These are phyloP conservation scores for Sordariomycetes sp. DNA, from an alignment of 2,329 filamentous ascomycete genomes.

Conservation along the genomic window DNA sequence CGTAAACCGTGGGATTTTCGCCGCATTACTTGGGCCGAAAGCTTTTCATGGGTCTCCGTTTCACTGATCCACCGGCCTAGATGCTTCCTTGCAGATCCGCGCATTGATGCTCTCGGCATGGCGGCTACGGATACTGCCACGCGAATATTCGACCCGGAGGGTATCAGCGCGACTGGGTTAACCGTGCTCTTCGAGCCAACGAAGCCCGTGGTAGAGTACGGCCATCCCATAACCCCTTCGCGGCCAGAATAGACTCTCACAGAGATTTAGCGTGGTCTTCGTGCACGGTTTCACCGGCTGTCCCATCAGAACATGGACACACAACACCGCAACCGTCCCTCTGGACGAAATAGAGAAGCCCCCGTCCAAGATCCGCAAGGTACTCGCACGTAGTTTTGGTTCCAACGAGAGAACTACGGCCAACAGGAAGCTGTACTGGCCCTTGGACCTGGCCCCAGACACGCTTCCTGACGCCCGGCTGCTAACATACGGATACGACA, in stretches of 20 bases:
- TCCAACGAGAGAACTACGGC: too few relatives aligned
- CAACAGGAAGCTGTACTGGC: conserved; percentile 12
- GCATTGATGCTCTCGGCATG: too few relatives aligned
- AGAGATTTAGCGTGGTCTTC: conserved; percentile 9
- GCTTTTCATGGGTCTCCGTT: too few relatives aligned
- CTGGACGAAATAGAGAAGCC: not conserved
- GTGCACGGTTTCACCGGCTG: conserved; percentile 15
- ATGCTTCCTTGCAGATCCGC: too few relatives aligned
- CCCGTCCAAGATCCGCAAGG: not conserved
- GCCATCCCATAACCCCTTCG: too few relatives aligned
- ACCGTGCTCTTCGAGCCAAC: not conserved
- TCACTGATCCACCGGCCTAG: too few relatives aligned
- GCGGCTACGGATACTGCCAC: too few relatives aligned
- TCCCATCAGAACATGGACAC: conserved; percentile 11
- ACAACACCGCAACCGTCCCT: conserved; percentile 5
- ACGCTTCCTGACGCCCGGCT: conserved; percentile 13
- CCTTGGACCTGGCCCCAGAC: conserved; percentile 12
- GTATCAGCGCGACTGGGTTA: too few relatives aligned
- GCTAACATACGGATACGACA: conserved; percentile 19
- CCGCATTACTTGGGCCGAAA: too few relatives aligned
- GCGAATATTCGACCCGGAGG: too few relatives aligned
- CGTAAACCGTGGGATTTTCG: too few relatives aligned
- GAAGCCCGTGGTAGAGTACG: not conserved
- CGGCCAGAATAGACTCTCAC: not conserved
- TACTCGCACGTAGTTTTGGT: not conserved